Evolutionary conservation across 2,329 filamentous ascomycete species (phyloP).

Genomic region (Aureobasidium sp.): DNA sequence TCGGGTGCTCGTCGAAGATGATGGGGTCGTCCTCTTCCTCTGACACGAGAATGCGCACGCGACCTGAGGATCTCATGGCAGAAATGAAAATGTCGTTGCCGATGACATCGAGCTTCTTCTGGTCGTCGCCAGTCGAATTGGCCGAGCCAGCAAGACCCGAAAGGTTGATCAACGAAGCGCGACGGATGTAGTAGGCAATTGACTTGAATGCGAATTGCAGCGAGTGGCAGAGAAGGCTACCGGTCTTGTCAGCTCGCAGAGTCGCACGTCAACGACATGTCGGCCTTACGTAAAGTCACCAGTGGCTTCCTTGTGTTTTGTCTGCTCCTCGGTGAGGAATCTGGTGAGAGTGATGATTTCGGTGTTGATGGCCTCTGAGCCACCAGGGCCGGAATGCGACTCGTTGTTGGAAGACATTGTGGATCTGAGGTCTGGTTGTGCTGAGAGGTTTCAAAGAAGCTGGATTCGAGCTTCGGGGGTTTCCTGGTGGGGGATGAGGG

Average conservation of each 20-base stretch:
- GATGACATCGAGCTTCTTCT: conserved; percentile 99
- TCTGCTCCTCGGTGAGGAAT: conserved; percentile 93
- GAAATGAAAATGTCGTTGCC: conserved; percentile 97
- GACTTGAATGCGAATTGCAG: conserved; percentile 99
- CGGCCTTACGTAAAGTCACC: conserved; percentile 97
- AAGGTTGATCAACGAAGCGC: conserved; percentile 80
- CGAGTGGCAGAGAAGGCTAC: conserved; percentile 86
- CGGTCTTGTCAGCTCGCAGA: conserved; percentile 14
- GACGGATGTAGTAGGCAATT: conserved; percentile 97
- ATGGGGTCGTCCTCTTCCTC: conserved; percentile 95
- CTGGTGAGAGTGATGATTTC: conserved; percentile 93
- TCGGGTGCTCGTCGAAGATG: conserved; percentile 67
- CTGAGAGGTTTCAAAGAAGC: neutral
- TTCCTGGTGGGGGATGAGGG: neutral
- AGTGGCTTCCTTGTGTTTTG: conserved; percentile 86
- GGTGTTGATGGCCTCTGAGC: conserved; percentile 79
- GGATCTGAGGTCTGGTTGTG: neutral
- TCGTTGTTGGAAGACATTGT: conserved; percentile 34
- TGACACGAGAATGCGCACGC: conserved; percentile 87
- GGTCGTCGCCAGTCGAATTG: conserved; percentile 93
- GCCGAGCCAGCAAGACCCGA: conserved; percentile 90
- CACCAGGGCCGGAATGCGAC: conserved; percentile 44
- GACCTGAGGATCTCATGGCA: conserved; percentile 87
- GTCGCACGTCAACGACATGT: no score
- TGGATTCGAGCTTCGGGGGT: neutral